Evolutionary conservation across 176 grass and related monocot species (phyloP), one percentile per base, ranked within the genome.

Genomic region (Panicum miliaceum): DNA sequence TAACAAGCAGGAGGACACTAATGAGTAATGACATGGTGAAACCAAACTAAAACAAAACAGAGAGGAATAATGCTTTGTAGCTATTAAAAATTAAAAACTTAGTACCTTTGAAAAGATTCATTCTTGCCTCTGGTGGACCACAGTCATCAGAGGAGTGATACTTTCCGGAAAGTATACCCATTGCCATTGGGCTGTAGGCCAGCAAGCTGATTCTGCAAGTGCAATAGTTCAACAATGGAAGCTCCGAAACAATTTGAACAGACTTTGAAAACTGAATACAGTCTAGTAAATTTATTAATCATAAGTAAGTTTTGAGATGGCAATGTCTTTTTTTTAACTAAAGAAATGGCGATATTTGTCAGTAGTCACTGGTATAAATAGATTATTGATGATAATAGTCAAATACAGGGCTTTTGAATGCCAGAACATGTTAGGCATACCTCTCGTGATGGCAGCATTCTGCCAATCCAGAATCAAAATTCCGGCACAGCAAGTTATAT

Each of bases 161-260:
- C 81, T 98, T 98, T 60, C 93, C 93, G 54, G 93, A 95, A 83
- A 95, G 92, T 90, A 98, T 90, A 62, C 92, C 96, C 93, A 98
- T 98, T 54, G 96, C 93, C 89, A 98, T 93, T 63, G 96, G 96
- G 45, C 96, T 98, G 64, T 98, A 98, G 68, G 93, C 91, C 77
- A 98, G 83, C 80, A 98, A 83, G 69, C 73, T 90, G 64, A 93
- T 87, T 84, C 96, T 95, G 81, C 51, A 89, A 75, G 81, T 66
- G 6, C 53, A 29, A 65, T 19, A 81, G 54, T 89, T 52, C 50
- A 58, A 69, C 38, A 60, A 65, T 14, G 2, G 20, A 58, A 76
- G 2, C 51, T 86, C 35, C 36, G 57, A 64, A 83, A 68, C 1
- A 57, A 8, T 25, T 48, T 12, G 16, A 58, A 79, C 0, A 64